Evolutionary conservation across 2,329 filamentous ascomycete species (phyloP), one percentile per base, ranked within the genome.

Genomic region (Aspergillus cejpii): DNA sequence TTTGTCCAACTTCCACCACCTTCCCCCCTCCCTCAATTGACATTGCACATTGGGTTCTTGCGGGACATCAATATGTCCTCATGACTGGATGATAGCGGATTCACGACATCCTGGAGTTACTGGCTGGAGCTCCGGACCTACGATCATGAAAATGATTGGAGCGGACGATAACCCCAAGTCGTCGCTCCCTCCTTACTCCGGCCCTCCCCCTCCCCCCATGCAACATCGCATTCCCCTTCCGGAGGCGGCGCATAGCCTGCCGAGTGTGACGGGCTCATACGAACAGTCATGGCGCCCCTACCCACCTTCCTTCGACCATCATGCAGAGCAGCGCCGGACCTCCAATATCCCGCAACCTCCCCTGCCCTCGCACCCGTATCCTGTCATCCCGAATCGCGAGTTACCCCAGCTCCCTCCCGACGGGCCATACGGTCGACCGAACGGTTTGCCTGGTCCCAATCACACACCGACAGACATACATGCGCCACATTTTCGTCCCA

Each of bases 341-440:
- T 58, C 64, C 7, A 54, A 50, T 27, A 51, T 54, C 26, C 49
- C 57, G 29, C 61, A 63, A 43, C 51, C 57, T 10, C 47, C 60
- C 19, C 34, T 63, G n/a, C 55, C 57, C 15, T 49, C 58, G 2
- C 61, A 58, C 50, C 49, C 49, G 28, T 66, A 63, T 43, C 54
- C 59, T 8, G 55, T 58, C 21, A 63, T 60, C 11, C 57, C 59
- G 17, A 60, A 55, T 42, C 62, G 64, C 21, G 63, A 67, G 39
- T 51, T 67, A 7, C 64, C 62, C 19, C 64, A 64, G 43, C 56
- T 60, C 6, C 59, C 62, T 2, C 55, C 53, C 3, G 64, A 66
- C 27, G 59, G 57, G 19, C 61, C 60, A 6, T 69, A 65, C 45
- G 54, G 47, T 15, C 63, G 64, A 31, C 58, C 61, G 10, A 61